These are phyloP conservation scores for Funneliformis caledonium DNA, from an alignment of 371 early-diverging fungal genomes.

Conservation along the genomic window DNA sequence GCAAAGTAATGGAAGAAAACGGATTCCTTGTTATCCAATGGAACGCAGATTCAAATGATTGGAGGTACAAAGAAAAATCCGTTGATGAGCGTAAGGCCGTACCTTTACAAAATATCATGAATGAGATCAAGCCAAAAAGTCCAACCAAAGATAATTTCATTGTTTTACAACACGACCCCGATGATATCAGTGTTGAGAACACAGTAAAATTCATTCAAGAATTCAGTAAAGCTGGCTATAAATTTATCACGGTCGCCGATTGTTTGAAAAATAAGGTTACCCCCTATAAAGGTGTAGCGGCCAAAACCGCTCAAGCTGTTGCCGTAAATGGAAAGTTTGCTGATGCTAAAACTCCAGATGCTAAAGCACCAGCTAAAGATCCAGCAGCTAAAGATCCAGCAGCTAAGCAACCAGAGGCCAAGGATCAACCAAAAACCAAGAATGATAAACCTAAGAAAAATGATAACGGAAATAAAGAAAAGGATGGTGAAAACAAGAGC, in stretches of 20 bases:
- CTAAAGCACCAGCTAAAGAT: too few relatives aligned
- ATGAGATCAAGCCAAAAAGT: neutral
- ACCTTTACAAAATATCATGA: slow-evolving; percentile 7
- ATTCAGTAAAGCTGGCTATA: slow-evolving; percentile 50
- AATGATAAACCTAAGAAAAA: too few relatives aligned
- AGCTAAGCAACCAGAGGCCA: too few relatives aligned
- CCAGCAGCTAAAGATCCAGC: too few relatives aligned
- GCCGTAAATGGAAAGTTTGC: too few relatives aligned
- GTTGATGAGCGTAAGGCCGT: neutral
- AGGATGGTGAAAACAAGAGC: too few relatives aligned
- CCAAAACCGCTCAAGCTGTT: too few relatives aligned
- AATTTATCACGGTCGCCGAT: slow-evolving; percentile 58
- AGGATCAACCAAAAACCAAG: too few relatives aligned
- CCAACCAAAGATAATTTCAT: slow-evolving; percentile 39
- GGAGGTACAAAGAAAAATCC: neutral
- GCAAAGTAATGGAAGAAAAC: slow-evolving; percentile 44
- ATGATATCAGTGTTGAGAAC: too few relatives aligned
- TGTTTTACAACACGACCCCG: slow-evolving; percentile 48
- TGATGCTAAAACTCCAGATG: too few relatives aligned
- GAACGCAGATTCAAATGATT: slow-evolving; percentile 50
- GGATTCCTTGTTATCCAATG: slow-evolving; percentile 50
- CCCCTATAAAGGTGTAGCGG: slow-evolving; percentile 3
- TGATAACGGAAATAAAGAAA: too few relatives aligned
- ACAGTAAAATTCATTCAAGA: slow-evolving; percentile 42
- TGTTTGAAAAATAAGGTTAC: slow-evolving; percentile 47